These are phyloP conservation scores for Ilyonectria destructans DNA, from an alignment of 2,329 filamentous ascomycete species.

Conservation along the genomic window DNA sequence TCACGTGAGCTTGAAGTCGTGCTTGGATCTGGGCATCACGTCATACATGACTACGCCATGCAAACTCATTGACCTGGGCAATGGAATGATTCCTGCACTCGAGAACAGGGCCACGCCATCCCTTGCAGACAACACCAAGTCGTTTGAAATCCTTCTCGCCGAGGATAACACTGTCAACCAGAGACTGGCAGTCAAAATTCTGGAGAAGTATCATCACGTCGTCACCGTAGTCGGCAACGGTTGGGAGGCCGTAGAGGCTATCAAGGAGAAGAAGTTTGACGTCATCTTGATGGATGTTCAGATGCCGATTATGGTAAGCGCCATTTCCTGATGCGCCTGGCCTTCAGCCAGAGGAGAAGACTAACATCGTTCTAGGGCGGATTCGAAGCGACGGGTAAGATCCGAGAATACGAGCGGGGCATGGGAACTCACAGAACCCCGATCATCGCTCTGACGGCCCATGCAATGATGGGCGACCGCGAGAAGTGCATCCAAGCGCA, in stretches of 20 bases:
- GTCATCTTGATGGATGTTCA: conserved; percentile 99
- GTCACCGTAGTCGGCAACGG: conserved; percentile 97
- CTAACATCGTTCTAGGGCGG: conserved; percentile 78
- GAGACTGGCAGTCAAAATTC: conserved; percentile 93
- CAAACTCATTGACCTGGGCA: conserved; percentile 92
- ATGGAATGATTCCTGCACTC: conserved; percentile 95
- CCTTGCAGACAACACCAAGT: conserved; percentile 93
- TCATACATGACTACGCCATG: conserved; percentile 99
- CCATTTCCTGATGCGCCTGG: neutral
- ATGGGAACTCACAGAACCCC: conserved; percentile 87
- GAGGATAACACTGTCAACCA: conserved; percentile 99
- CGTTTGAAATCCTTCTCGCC: conserved; percentile 94
- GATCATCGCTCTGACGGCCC: conserved; percentile 96
- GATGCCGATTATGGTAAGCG: conserved; percentile 96
- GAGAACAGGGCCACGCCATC: conserved; percentile 94
- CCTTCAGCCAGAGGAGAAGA: neutral
- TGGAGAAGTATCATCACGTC: conserved; percentile 95
- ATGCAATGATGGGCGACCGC: conserved; percentile 98
- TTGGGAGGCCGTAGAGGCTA: conserved; percentile 91
- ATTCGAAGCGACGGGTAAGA: conserved; percentile 97
- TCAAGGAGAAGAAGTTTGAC: conserved; percentile 94
- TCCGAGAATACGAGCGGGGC: conserved; percentile 92
- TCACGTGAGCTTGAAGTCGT: conserved; percentile 93
- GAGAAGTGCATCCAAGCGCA: conserved; percentile 99
- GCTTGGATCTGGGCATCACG: conserved; percentile 95